Base-by-base conservation (phyloP, 1,139 yeast genomes). In the Pichia sp. region DNA sequence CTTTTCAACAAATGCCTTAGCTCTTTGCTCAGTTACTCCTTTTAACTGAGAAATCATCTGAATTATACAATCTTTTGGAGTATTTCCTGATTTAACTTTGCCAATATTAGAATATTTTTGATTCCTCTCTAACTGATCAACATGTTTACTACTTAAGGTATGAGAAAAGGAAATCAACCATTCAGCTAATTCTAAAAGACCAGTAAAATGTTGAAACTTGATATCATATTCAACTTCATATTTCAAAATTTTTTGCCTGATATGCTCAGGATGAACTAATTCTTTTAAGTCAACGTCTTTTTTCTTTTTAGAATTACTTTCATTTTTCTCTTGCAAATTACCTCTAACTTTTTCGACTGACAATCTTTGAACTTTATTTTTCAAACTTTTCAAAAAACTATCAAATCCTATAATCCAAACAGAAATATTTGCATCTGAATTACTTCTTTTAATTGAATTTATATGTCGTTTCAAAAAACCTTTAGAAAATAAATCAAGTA, bases 111-210 rank as follows among this genome's bases (percentile, higher is more conserved):
- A 75, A 53, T 80, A 71, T 30, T 75, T 74, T 53, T 73, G 71
- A 61, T 80, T 77, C 57, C 87, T 67, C 56, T 79, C 77, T 45
- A 69, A 69, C 44, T 80, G 79, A 63, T 83, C 88, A 63, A 80
- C 79, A 36, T 80, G 62, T 9, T 79, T 70, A 30, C 70, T 66
- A 0, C 83, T 76, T 11, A 84, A 73, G 0, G 88, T 73, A 59
- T 81, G 77, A 0, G 86, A 72, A 57, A 83, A 75, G 16, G 83
- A 75, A 44, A 71, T 73, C 27, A 83, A 61, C 82, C 87, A 81
- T 13, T 71, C 73, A 2, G 75, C 53, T 14, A 80, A 72, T 50
- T 84, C 90, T 29, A 68, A 66, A 22, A 65, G 58, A 3, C 77
- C 73, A 52, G 73, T 72, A 1, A 79, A 71, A 0, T 78, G 73